Conservation (phyloP, 1,284 basidiomycete genomes). For the Volvariella surrecta region DNA sequence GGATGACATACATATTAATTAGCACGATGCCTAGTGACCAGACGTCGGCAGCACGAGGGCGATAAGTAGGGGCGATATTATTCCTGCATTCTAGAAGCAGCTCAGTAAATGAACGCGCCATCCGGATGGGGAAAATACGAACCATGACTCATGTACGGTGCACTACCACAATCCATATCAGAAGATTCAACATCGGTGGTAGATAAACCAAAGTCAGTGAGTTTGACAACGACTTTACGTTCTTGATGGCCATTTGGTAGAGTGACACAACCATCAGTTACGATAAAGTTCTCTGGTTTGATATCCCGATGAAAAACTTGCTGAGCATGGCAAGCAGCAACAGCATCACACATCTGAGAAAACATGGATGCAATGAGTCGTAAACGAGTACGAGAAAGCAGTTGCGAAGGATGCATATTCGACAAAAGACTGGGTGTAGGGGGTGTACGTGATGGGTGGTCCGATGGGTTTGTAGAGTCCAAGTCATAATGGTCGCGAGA, state of each 20-base stretch:
- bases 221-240: constrained; percentile 81
- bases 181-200: constrained; percentile 84
- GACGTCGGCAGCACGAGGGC: constrained; percentile 91
- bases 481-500: constrained; percentile 76
- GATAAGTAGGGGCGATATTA: constrained; percentile 90
- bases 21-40: constrained; percentile 99
- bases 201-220: constrained; percentile 95
- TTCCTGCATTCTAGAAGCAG: constrained; percentile 82
- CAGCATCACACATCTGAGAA: constrained; percentile 94
- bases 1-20: constrained; percentile 78
- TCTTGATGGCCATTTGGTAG: constrained; percentile 48
- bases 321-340: constrained; percentile 90
- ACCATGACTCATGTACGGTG: constrained; percentile 99
- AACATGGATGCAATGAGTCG: constrained; percentile 96
- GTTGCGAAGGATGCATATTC: constrained; percentile 73
- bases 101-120: neutral
- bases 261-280: constrained; percentile 70
- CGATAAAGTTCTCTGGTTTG: constrained; percentile 96
- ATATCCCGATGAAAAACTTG: constrained; percentile 96
- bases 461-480: constrained; percentile 30
- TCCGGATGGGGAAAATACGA: constrained; percentile 19
- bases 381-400: constrained; percentile 82
- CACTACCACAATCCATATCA: constrained; percentile 98
- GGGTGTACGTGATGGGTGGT: constrained; percentile 65
- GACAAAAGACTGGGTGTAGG: constrained; percentile 92